Evolutionary conservation across 1,139 yeast species (phyloP).

Genomic region (Blastobotrys malaysiensis): DNA sequence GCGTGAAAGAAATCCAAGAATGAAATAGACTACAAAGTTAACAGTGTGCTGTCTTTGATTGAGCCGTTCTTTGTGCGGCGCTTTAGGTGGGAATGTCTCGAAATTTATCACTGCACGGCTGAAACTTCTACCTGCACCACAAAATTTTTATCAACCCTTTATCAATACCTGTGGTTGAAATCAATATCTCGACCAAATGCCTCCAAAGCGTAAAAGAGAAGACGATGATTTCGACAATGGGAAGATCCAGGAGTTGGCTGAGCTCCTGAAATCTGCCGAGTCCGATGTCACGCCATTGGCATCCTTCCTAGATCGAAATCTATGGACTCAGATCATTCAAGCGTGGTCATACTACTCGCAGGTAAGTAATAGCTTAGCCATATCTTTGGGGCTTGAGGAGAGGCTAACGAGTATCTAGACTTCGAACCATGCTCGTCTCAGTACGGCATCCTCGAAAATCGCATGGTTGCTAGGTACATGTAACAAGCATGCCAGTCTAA

Average conservation of each 20-base stretch:
- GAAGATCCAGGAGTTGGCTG: conserved; percentile 9
- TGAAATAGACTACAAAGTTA: no score
- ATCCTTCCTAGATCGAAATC: conserved; percentile 4
- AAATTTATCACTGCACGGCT: background rate
- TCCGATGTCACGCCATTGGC: conserved; percentile 9
- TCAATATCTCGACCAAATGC: conserved; percentile 9
- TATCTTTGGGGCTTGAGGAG: background rate
- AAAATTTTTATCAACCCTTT: background rate
- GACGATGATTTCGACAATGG: conserved; percentile 14
- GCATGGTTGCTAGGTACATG: conserved; percentile 18
- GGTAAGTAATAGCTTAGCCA: conserved; percentile 21
- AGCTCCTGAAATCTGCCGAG: conserved; percentile 1
- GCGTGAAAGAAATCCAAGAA: no score
- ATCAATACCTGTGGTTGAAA: background rate
- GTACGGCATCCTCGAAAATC: conserved; percentile 16
- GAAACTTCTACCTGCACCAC: background rate
- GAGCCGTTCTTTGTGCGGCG: background rate
- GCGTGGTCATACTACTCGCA: conserved; percentile 63
- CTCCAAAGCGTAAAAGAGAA: conserved; percentile 15
- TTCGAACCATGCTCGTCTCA: conserved; percentile 16
- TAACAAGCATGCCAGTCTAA: conserved; percentile 16
- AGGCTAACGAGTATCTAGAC: conserved; percentile 7
- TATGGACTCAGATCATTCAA: conserved; percentile 38
- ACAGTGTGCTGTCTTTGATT: background rate
- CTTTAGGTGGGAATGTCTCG: background rate